A percentile compares a stretch with the other conserved stretches of the same genome.
Evolutionary conservation across 257 asterid species (phyloP).

Genomic region (Datura wrightii): DNA sequence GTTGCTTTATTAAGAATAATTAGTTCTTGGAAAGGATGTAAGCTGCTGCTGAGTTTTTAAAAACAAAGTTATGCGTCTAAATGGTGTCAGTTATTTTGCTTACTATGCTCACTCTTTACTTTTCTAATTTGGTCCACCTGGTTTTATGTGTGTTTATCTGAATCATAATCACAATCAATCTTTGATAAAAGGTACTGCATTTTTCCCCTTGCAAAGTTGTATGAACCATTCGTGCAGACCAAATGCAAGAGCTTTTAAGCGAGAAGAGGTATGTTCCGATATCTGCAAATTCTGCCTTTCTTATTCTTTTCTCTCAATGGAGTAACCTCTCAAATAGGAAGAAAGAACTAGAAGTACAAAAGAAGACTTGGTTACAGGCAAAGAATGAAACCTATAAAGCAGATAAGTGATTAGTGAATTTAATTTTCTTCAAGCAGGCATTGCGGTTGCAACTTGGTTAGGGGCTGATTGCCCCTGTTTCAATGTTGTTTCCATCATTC

Average conservation of each 20-base stretch:
- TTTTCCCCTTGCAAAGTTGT: conserved; percentile 91
- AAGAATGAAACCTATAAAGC: not conserved
- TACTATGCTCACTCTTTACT: not conserved
- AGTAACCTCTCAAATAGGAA: conserved; percentile 14
- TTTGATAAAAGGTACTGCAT: conserved; percentile 78
- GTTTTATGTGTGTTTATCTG: not conserved
- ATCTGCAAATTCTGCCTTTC: not conserved
- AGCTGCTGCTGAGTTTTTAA: not conserved
- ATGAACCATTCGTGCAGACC: conserved; percentile 94
- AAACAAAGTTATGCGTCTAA: not conserved
- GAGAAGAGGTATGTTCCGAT: conserved; percentile 70
- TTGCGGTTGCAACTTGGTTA: not conserved
- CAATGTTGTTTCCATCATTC: not conserved
- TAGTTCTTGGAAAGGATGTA: not conserved
- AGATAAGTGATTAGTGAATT: not conserved
- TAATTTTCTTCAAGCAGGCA: not conserved
- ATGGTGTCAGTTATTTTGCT: not conserved
- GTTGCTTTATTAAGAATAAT: not conserved
- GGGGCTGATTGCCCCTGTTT: not conserved
- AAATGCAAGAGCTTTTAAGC: conserved; percentile 86
- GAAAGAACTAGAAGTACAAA: conserved; percentile 13
- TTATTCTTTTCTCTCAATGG: not conserved
- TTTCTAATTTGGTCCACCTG: not conserved
- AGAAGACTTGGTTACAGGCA: not conserved
- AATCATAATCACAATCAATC: not conserved